These are phyloP conservation scores for Fusarium nelsonii DNA, from an alignment of 2,329 filamentous ascomycete species.

Conservation along the genomic window DNA sequence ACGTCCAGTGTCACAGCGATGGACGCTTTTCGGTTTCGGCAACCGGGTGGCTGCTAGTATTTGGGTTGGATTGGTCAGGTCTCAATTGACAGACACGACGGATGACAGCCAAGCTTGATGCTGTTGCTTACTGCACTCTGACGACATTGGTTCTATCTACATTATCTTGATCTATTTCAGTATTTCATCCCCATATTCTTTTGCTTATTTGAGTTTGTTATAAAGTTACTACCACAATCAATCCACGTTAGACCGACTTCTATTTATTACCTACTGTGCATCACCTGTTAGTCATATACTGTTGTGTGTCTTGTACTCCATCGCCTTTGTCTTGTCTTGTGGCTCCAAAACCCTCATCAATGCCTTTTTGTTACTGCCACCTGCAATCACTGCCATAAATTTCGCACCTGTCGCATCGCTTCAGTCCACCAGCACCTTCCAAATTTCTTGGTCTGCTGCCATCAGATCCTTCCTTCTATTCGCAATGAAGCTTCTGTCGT, in stretches of 20 bases:
- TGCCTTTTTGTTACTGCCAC: slow-evolving; percentile 20
- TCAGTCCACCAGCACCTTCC: slow-evolving; percentile 14
- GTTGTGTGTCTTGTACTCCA: slow-evolving; percentile 8
- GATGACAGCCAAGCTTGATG: slow-evolving; percentile 30
- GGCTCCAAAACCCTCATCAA: neutral
- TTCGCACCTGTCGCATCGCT: neutral
- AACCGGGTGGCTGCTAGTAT: slow-evolving; percentile 26
- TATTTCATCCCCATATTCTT: slow-evolving; percentile 18
- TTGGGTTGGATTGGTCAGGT: slow-evolving; percentile 38
- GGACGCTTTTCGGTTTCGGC: slow-evolving; percentile 33
- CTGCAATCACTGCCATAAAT: slow-evolving; percentile 32
- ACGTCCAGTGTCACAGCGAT: slow-evolving; percentile 26
- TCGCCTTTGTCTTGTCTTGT: slow-evolving; percentile 6
- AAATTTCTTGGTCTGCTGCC: slow-evolving; percentile 2
- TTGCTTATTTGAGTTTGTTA: neutral
- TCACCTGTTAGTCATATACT: slow-evolving; percentile 8
- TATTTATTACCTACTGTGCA: neutral
- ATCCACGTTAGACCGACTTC: slow-evolving; percentile 1
- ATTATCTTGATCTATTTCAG: slow-evolving; percentile 8
- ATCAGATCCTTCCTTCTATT: slow-evolving; percentile 16
- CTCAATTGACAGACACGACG: slow-evolving; percentile 15
- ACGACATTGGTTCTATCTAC: slow-evolving; percentile 27
- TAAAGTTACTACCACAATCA: slow-evolving; percentile 18
- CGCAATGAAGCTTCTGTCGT: slow-evolving; percentile 42
- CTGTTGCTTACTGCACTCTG: slow-evolving; percentile 35